These are phyloP conservation scores for Aureobasidium sp. DNA, from an alignment of 2,329 filamentous ascomycete genomes.

Conservation along the genomic window DNA sequence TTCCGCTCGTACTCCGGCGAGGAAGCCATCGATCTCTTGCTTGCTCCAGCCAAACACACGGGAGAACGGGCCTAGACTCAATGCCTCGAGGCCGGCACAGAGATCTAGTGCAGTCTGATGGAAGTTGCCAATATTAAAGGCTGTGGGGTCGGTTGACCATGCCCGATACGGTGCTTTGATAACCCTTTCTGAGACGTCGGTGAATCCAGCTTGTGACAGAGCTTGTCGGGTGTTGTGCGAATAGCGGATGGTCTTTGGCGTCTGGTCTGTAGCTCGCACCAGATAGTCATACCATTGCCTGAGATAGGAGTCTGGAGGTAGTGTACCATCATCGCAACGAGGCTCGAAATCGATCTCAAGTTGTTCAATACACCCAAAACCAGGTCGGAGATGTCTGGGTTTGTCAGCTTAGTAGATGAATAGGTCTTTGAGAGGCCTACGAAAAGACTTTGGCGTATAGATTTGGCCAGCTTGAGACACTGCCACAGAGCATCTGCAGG, in stretches of 20 bases:
- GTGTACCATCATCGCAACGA: conserved; percentile 72
- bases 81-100: conserved; percentile 68
- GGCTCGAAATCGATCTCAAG: conserved; percentile 90
- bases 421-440: conserved; percentile 47
- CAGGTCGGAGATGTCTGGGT: conserved; percentile 77
- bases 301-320: conserved; percentile 59
- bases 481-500: conserved; percentile 81
- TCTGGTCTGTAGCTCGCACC: conserved; percentile 70
- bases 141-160: conserved; percentile 71
- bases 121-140: conserved; percentile 79
- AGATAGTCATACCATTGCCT: conserved; percentile 65
- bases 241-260: conserved; percentile 71
- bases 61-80: conserved; percentile 70
- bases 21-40: conserved; percentile 67
- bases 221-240: conserved; percentile 66
- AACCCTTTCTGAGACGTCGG: conserved; percentile 77
- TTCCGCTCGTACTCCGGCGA: conserved; percentile 71
- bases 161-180: conserved; percentile 78
- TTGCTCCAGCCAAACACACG: conserved; percentile 52
- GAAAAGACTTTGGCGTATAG: conserved; percentile 76
- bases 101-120: conserved; percentile 83
- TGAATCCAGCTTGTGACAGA: conserved; percentile 78
- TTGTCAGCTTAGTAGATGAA: conserved; percentile 29
- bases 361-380: conserved; percentile 82
- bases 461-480: conserved; percentile 78